Conservation (phyloP, 768 basidiomycete species). For the Lactarius vividus region DNA sequence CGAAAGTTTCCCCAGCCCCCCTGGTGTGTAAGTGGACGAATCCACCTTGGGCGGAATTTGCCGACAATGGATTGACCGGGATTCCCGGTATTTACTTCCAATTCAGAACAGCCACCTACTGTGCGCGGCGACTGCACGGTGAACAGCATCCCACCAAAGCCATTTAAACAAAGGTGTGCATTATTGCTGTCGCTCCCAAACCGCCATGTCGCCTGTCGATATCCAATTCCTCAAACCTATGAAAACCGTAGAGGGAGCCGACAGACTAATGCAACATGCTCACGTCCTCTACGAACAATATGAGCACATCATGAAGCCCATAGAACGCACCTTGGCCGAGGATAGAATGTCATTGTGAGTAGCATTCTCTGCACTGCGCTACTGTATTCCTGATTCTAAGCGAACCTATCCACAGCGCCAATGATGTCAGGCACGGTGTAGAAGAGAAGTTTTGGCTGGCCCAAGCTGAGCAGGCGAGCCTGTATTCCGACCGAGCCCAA, state of each 20-base stretch:
- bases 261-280: neutral
- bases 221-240: neutral
- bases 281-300: neutral
- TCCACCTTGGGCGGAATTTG: neutral
- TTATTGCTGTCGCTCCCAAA: no score
- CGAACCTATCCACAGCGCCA: neutral
- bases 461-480: neutral
- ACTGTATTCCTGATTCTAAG: neutral
- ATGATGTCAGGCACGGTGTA: neutral
- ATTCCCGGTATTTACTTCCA: neutral
- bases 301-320: neutral
- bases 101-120: neutral
- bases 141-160: neutral
- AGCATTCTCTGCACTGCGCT: neutral
- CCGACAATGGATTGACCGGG: neutral
- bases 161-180: neutral
- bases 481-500: conserved; percentile 6
- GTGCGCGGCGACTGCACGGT: neutral
- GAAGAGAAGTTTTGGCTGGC: neutral
- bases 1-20: neutral
- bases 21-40: neutral
- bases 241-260: neutral
- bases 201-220: neutral
- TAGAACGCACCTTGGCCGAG: neutral
- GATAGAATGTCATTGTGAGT: neutral